Evolutionary conservation across 108 stramenopile genomes (phyloP), one percentile per base, ranked within the genome.

Genomic region (Pseudonitzschia pungens): DNA sequence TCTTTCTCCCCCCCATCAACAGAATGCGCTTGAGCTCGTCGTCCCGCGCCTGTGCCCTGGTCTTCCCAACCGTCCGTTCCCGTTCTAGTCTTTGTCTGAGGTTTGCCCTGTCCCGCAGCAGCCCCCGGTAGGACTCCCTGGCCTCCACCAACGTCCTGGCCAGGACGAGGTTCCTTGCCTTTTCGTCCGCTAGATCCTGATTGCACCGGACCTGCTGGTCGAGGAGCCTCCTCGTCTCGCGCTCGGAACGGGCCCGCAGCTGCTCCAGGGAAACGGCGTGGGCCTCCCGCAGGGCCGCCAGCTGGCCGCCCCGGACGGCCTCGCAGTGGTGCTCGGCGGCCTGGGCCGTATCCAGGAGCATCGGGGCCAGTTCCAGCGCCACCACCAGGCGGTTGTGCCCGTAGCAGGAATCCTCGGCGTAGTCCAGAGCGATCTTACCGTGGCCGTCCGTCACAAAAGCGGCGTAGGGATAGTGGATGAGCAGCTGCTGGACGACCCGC

Each of bases 111-210:
- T 76, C 48, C 18, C 18, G 9, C 16, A 20, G 15, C 16, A 60
- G 41, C 2, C 29, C 32, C 11, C 20, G 1, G 40, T 68, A 41
- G 4, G 28, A n/a, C n/a, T 50, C 27, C 33, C 68, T 62, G 71
- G 21, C 27, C 27, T 50, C 42, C 57, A 78, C 12, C 22, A 79
- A 31, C 8, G 11, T 18, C 43, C 70, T 68, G 11, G 69, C 73
- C 40, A 79, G 45, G 18, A 53, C 9, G 64, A 68, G 66, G 29
- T 79, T 79, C 27, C 78, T 73, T 51, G 73, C 72, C 56, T 74
- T 79, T 68, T 79, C 78, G 7, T 32, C 22, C 14, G 73, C 62
- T 24, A 79, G 56, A 15, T 73, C 71, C 24, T 79, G 51, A 31
- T 57, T 69, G 31, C 56, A 66, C 48, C 64, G 57, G 3, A 79